Evolutionary conservation across 1,284 basidiomycete genomes (phyloP), one percentile per base, ranked within the genome.

Genomic region (Apiotrichum gracile): DNA sequence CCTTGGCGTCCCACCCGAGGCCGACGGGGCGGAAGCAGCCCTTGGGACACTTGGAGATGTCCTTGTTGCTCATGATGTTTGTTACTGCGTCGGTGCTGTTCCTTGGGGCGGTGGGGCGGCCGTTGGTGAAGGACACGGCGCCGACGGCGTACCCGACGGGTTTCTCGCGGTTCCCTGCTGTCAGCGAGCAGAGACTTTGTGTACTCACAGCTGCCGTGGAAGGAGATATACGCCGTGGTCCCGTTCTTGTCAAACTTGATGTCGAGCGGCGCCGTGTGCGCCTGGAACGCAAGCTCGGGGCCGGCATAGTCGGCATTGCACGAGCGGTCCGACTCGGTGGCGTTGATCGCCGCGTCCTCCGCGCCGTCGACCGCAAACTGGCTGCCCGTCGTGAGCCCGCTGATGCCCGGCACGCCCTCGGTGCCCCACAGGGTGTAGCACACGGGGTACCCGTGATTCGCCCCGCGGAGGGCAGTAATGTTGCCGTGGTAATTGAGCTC

Each of bases 401-500:
- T 49, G 2, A 40, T 10, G 45, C 27, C 10, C 2, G 55, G 55
- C 24, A 57, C 35, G 16, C 27, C 48, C 5, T 27, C 13, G 6
- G 48, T 45, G 12, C 33, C 40, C 55, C 55, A 57, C n/a, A 54
- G 22, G 0, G 55, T 44, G 35, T 47, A 47, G 49, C 55, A 57
- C 10, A 39, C 9, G 14, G 55, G 55, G n/a, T 53, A 57, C 8
- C 55, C 55, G 29, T 53, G 47, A 37, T 53, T 53, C 12, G 47
- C 14, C 6, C 51, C 51, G 26, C 24, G 27, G 7, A 31, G 29
- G 14, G 39, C 25, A 0, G 17, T 39, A 0, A 48, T 29, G 12
- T 22, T 33, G 37, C 55, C 55, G 46, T 53, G 55, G 49, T 40
- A 57, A 37, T 57, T 57, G 33, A 57, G 49, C 40, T 57, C 51